These are phyloP conservation scores for Grosmannia huntii DNA, from an alignment of 2,329 filamentous ascomycete genomes.

Conservation along the genomic window DNA sequence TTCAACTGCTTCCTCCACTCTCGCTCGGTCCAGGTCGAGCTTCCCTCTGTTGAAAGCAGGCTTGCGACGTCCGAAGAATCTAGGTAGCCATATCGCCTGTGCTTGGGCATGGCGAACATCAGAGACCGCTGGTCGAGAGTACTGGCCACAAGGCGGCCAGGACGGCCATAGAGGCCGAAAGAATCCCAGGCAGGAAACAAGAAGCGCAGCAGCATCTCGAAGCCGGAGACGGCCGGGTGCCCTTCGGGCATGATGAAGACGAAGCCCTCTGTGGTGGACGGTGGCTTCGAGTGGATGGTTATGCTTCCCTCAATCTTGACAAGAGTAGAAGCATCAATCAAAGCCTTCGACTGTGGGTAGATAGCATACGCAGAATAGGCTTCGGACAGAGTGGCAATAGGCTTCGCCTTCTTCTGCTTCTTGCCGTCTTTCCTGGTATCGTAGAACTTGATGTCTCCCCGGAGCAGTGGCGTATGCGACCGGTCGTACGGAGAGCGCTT, in stretches of 20 bases:
- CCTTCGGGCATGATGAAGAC: slow-evolving; percentile 97
- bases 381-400: slow-evolving; percentile 83
- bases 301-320: slow-evolving; percentile 90
- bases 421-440: slow-evolving; percentile 62
- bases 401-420: slow-evolving; percentile 80
- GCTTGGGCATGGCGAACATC: slow-evolving; percentile 96
- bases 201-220: slow-evolving; percentile 89
- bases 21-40: slow-evolving; percentile 64
- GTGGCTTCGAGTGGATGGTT: slow-evolving; percentile 68
- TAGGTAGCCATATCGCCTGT: slow-evolving; percentile 78
- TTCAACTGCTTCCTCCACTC: slow-evolving; percentile 88
- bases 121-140: slow-evolving; percentile 75
- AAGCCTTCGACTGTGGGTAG: slow-evolving; percentile 84
- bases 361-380: slow-evolving; percentile 90
- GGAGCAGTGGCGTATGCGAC: slow-evolving; percentile 51
- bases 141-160: slow-evolving; percentile 75
- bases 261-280: slow-evolving; percentile 76
- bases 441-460: slow-evolving; percentile 90
- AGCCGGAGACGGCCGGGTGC: slow-evolving; percentile 81
- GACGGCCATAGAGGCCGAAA: slow-evolving; percentile 82
- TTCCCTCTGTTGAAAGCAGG: slow-evolving; percentile 68
- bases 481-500: slow-evolving; percentile 74
- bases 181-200: slow-evolving; percentile 91
- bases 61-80: slow-evolving; percentile 75
- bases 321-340: slow-evolving; percentile 89